Conservation (phyloP, 495 filamentous ascomycete genomes). For the Daldinia childiae region DNA sequence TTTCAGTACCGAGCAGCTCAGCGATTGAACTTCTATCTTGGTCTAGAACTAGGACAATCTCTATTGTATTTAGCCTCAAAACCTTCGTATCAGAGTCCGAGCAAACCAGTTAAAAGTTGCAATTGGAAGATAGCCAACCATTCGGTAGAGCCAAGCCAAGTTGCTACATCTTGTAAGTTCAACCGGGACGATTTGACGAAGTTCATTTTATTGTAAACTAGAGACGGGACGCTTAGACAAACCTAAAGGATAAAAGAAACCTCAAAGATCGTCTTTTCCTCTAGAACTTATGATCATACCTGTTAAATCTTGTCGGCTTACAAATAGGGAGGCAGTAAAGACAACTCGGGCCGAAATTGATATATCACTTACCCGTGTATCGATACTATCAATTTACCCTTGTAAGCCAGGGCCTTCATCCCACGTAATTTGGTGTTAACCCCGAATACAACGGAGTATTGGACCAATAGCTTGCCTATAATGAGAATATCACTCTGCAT, state of each 20-base stretch:
- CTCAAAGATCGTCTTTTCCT: neutral
- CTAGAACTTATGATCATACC: neutral
- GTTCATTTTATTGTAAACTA: too few species aligned
- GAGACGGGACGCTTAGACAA: too few species aligned
- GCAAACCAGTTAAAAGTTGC: neutral
- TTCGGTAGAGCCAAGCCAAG: neutral
- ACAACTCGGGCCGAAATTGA: slow-evolving; percentile 1
- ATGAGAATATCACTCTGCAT: neutral
- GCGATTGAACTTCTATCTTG: neutral
- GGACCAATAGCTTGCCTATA: slow-evolving; percentile 1
- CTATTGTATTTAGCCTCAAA: neutral
- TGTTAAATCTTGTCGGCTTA: neutral
- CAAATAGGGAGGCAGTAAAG: neutral
- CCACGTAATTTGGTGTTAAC: neutral
- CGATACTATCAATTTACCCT: neutral
- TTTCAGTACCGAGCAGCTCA: neutral
- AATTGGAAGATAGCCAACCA: neutral
- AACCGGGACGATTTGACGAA: too few species aligned
- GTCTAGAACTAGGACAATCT: neutral
- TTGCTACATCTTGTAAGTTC: neutral
- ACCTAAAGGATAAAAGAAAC: neutral
- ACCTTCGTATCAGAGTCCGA: neutral
- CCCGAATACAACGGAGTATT: neutral
- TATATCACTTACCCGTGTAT: neutral
- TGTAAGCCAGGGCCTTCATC: neutral